Evolutionary conservation across 441 rosid genomes (phyloP).

Genomic region (Populus hybrid): DNA sequence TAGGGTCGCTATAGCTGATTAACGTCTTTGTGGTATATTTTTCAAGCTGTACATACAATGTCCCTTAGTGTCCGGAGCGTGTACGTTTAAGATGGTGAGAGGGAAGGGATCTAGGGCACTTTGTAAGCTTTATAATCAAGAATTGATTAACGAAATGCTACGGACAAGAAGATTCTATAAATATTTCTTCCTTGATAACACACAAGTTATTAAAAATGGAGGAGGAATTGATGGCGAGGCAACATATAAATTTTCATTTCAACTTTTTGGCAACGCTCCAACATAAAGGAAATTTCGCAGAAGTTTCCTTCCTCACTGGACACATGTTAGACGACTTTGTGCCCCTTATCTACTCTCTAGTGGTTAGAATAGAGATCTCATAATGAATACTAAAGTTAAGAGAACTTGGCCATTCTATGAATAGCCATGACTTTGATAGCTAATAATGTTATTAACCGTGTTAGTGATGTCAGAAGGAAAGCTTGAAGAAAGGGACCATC

Average conservation of each 20-base stretch:
- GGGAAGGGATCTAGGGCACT: neutral
- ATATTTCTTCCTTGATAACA: too few species aligned
- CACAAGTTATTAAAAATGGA: neutral
- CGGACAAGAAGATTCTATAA: neutral
- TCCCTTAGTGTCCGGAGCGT: neutral
- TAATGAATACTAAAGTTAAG: neutral
- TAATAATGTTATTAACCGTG: neutral
- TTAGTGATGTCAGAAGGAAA: neutral
- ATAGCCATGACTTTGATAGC: too few species aligned
- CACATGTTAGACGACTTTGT: neutral
- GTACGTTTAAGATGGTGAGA: neutral
- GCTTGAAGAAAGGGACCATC: neutral
- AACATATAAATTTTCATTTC: neutral
- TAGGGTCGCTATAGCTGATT: neutral
- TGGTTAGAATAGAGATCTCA: neutral
- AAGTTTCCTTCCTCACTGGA: slow-evolving; percentile 1
- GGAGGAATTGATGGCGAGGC: neutral
- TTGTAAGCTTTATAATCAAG: neutral
- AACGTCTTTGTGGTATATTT: neutral
- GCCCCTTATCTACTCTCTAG: neutral
- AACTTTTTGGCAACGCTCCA: slow-evolving; percentile 11
- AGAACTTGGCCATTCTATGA: too few species aligned
- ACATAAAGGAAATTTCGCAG: slow-evolving; percentile 1
- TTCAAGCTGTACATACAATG: neutral
- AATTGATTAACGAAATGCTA: neutral